phyloP scores from a whole-genome alignment of 495 filamentous ascomycete species.

The Jackrogersella multiformis region DNA sequence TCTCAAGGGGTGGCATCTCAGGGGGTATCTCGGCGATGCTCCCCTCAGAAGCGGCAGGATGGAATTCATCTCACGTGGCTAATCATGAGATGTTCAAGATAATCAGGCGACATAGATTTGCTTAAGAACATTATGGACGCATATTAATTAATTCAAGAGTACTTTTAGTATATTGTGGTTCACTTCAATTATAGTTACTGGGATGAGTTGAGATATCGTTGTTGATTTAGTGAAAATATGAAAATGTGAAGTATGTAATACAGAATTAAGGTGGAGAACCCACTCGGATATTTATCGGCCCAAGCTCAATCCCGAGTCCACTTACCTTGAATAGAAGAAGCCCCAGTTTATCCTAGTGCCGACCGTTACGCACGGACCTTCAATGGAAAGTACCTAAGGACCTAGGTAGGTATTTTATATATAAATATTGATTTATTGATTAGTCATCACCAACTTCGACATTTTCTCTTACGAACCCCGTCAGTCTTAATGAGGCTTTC shows the following conservation, averaged over 20 bases:
- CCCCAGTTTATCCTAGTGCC: constrained; percentile 18
- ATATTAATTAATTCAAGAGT: constrained; percentile 13
- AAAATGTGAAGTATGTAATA: background rate
- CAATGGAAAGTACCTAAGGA: background rate
- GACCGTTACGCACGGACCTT: background rate
- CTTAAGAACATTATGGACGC: constrained; percentile 12
- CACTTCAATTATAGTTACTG: constrained; percentile 6
- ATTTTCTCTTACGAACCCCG: background rate
- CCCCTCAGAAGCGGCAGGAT: constrained; percentile 32
- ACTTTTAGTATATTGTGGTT: constrained; percentile 12
- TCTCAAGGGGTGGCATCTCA: constrained; percentile 11
- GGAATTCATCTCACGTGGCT: constrained; percentile 34
- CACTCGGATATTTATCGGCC: constrained; percentile 23
- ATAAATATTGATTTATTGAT: background rate
- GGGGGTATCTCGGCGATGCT: constrained; percentile 26
- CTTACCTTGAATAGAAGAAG: constrained; percentile 2
- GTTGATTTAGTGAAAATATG: constrained; percentile 9
- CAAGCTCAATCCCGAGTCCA: background rate
- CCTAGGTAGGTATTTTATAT: background rate
- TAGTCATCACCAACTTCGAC: constrained; percentile 9
- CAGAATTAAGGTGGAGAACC: too few relatives aligned
- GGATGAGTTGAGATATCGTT: constrained; percentile 1
- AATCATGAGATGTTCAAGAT: constrained; percentile 2
- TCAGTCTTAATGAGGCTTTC: background rate
- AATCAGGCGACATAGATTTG: constrained; percentile 1